These are phyloP conservation scores for Astragalus membranaceus DNA, from an alignment of 306 rosid genomes.

Conservation along the genomic window DNA sequence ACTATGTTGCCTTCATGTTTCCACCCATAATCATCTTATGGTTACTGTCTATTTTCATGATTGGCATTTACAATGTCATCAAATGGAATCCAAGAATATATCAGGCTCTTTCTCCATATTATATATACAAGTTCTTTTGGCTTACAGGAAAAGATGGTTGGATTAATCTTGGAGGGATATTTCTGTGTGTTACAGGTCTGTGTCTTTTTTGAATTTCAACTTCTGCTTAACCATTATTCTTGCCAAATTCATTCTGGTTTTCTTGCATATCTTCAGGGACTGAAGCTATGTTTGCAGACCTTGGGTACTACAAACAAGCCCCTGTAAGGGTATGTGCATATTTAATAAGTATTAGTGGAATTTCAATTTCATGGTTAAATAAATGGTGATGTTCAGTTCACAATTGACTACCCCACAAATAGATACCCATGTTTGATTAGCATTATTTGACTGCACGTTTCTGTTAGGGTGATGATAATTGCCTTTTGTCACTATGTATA, in stretches of 20 bases:
- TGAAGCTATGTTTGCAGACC: slow-evolving; percentile 79
- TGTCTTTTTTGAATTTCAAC: slow-evolving; percentile 11
- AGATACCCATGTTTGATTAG: background rate
- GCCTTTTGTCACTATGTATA: slow-evolving; percentile 1
- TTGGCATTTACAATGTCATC: slow-evolving; percentile 72
- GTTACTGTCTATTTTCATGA: slow-evolving; percentile 49
- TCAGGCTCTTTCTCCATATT: slow-evolving; percentile 79
- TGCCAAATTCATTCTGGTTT: slow-evolving; percentile 22
- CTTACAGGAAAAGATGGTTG: slow-evolving; percentile 74
- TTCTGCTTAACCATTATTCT: slow-evolving; percentile 5
- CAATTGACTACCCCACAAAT: slow-evolving; percentile 1
- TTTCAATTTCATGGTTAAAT: slow-evolving; percentile 10
- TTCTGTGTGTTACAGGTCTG: slow-evolving; percentile 71
- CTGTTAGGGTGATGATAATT: slow-evolving; percentile 5
- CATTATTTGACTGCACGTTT: slow-evolving; percentile 13
- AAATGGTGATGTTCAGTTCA: slow-evolving; percentile 17
- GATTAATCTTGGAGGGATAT: slow-evolving; percentile 70
- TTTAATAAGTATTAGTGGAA: slow-evolving; percentile 4
- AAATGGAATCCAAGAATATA: slow-evolving; percentile 73
- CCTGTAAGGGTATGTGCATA: slow-evolving; percentile 65
- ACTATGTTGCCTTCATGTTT: slow-evolving; percentile 66
- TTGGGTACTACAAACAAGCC: slow-evolving; percentile 56
- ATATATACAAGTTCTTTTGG: slow-evolving; percentile 58
- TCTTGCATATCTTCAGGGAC: slow-evolving; percentile 54
- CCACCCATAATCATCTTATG: slow-evolving; percentile 68